Conservation (phyloP, 257 asterid genomes). For the Primulina eburnea region DNA sequence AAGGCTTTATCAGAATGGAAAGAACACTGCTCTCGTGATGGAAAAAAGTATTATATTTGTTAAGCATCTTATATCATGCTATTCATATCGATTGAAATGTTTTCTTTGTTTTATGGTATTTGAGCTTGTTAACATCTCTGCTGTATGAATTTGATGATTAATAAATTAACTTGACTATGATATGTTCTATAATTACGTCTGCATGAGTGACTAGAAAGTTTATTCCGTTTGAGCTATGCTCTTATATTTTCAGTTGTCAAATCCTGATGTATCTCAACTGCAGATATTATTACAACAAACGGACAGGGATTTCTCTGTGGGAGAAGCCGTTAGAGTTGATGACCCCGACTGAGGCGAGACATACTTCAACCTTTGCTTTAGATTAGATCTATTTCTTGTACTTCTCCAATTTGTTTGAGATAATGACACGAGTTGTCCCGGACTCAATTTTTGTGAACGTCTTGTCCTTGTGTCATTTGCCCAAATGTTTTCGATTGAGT, state of each 20-base stretch:
- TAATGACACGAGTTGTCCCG: background rate
- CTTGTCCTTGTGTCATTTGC: background rate
- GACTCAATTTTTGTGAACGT: conserved; percentile 2
- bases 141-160: background rate
- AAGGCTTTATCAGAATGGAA: conserved; percentile 56
- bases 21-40: conserved; percentile 60
- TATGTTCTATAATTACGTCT: background rate
- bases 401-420: conserved; percentile 2
- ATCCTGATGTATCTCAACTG: conserved; percentile 20
- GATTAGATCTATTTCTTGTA: conserved; percentile 15
- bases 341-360: conserved; percentile 70
- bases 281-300: conserved; percentile 78
- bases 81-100: conserved; percentile 2
- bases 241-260: conserved; percentile 10
- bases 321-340: conserved; percentile 87
- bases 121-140: background rate
- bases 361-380: conserved; percentile 7
- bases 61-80: conserved; percentile 9
- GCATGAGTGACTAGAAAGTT: background rate
- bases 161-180: conserved; percentile 13
- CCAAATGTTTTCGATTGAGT: background rate
- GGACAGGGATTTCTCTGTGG: conserved; percentile 74
- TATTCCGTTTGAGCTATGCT: background rate
- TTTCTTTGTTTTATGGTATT: background rate
- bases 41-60: conserved; percentile 57